Conservation (phyloP, 345 rosid genomes). For the Aquilaria sinensis region DNA sequence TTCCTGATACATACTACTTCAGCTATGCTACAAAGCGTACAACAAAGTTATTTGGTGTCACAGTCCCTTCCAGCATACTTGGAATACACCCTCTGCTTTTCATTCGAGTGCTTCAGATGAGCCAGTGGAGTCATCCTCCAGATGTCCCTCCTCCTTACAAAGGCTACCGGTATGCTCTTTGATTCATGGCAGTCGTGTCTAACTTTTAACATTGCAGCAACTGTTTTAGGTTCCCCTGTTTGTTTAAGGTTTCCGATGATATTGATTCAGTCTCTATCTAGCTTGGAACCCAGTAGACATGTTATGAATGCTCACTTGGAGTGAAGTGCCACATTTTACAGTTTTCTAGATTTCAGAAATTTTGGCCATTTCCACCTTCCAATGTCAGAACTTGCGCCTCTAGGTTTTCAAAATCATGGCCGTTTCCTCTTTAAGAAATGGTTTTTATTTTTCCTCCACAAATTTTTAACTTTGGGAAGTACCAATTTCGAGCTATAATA, state of each 20-base stretch:
- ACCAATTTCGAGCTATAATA: too few relatives aligned
- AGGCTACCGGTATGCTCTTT: conserved; percentile 62
- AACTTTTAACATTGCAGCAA: neutral
- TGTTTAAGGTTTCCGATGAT: neutral
- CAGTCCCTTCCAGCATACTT: conserved; percentile 65
- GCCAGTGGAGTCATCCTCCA: conserved; percentile 69
- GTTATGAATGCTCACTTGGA: too few relatives aligned
- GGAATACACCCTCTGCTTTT: conserved; percentile 85
- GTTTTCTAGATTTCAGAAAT: too few relatives aligned
- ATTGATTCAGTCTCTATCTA: too few relatives aligned
- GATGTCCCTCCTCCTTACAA: conserved; percentile 71
- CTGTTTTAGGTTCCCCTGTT: neutral
- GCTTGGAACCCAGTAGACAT: too few relatives aligned
- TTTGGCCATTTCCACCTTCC: too few relatives aligned
- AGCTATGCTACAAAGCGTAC: conserved; percentile 91
- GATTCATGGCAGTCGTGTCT: neutral
- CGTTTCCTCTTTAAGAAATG: too few relatives aligned
- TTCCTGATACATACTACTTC: conserved; percentile 79
- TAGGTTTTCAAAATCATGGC: too few relatives aligned
- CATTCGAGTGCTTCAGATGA: conserved; percentile 81
- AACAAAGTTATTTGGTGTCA: conserved; percentile 50
- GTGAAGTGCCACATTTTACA: too few relatives aligned
- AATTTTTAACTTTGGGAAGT: too few relatives aligned
- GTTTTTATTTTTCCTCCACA: too few relatives aligned
- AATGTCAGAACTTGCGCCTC: too few relatives aligned